Evolutionary conservation across 208 protist genomes (phyloP).

Genomic region (Endotrypanum monterogeii): DNA sequence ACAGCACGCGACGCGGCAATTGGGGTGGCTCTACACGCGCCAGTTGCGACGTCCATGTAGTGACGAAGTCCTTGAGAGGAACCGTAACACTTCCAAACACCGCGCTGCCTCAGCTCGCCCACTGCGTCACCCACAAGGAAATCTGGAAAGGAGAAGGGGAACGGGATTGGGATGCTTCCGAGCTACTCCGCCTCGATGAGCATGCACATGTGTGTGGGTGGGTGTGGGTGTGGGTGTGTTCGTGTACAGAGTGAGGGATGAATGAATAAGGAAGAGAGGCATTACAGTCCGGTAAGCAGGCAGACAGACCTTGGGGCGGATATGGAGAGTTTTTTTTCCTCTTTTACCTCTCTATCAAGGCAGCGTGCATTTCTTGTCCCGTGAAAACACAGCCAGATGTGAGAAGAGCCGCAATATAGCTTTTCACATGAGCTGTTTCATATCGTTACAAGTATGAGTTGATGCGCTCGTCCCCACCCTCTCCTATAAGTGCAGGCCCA

Average conservation of each 20-base stretch:
- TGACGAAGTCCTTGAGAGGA: not conserved
- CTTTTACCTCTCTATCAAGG: not conserved
- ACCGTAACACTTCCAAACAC: not conserved
- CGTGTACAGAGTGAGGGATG: not conserved
- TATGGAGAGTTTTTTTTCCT: not conserved
- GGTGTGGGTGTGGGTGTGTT: too few relatives aligned
- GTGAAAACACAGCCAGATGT: not conserved
- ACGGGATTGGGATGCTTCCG: not conserved
- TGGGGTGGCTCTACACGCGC: not conserved
- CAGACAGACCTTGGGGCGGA: not conserved
- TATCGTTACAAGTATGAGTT: not conserved
- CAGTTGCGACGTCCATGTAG: not conserved
- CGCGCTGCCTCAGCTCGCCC: not conserved
- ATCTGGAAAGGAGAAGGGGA: not conserved
- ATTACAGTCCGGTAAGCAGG: too few relatives aligned
- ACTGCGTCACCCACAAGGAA: not conserved
- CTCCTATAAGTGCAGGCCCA: not conserved
- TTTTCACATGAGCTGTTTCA: not conserved
- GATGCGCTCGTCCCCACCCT: not conserved
- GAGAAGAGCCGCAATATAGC: not conserved
- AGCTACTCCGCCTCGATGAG: not conserved
- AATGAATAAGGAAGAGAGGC: not conserved
- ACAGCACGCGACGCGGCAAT: not conserved
- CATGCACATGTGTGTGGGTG: not conserved
- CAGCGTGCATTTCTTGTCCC: not conserved